Base-by-base conservation (phyloP, 768 basidiomycete genomes). In the Lentinula boryana region DNA sequence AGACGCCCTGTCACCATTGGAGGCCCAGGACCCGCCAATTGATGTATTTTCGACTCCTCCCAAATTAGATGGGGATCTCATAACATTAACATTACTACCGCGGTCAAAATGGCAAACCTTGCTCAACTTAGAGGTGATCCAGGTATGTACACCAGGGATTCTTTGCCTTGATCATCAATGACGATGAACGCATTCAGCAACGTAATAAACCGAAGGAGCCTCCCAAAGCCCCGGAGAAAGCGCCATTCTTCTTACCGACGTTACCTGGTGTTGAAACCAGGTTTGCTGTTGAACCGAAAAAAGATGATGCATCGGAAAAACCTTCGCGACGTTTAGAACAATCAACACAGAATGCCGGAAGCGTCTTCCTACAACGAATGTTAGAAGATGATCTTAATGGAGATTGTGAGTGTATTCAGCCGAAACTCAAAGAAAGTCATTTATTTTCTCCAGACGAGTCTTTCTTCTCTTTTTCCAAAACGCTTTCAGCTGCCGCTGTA, bases 121-220 rank as follows among this genome's bases (percentile, higher is more conserved):
- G n/a, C 80, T 99, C 60, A 97, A 97, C 68, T 79, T 99, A 16
- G 97, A 98, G 65, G 87, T 93, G 33, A 98, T 98, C 63, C 88
- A 92, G 71, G 93, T 91, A 65, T 41, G 81, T 27, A 40, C 12
- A 31, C 3, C 4, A 41, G 16, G 10, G 2, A 43, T 6, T 23
- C 18, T 21, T 5, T 43, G 12, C 10, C 6, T 27, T 56, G 38
- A 3, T 23, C 21, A 5, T 12, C 16, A 56, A 38, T 56, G 12
- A 55, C 5, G 9, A 18, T 2, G 13, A 46, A 36, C 33, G n/a
- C 5, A 10, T 31, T 44, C 62, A 96, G 89, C 89, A 91, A 82
- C 87, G 97, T 58, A 98, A 98, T 71, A 97, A 95, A 78, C 95
- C 97, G 12, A 94, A 90, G 72, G 95, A 97, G 64, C 85, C 95